Evolutionary conservation across 441 rosid genomes (phyloP).

Genomic region (Dalechampia spathulata): DNA sequence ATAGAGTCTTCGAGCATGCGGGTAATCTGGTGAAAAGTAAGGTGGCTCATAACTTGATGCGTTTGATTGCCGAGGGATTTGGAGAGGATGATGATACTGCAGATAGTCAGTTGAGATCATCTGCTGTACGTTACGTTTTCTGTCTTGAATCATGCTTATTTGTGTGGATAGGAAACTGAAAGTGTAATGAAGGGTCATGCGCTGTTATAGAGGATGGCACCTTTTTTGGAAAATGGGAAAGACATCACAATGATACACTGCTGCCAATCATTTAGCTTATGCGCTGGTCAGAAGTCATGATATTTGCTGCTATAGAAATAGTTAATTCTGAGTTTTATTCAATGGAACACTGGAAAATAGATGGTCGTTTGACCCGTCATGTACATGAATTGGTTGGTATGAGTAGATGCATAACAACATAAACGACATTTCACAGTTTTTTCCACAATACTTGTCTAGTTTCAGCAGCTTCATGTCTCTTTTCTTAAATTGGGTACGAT

Average conservation of each 20-base stretch:
- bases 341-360: background rate
- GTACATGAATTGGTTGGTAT: too few relatives aligned
- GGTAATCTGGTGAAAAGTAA: conserved; percentile 89
- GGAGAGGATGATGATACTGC: conserved; percentile 90
- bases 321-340: background rate
- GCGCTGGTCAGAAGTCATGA: background rate
- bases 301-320: background rate
- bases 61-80: conserved; percentile 93
- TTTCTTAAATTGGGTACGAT: too few relatives aligned
- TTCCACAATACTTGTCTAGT: too few relatives aligned
- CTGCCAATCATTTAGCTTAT: background rate
- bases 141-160: conserved; percentile 1
- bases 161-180: background rate
- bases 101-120: conserved; percentile 78
- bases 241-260: background rate
- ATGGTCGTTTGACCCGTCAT: too few relatives aligned
- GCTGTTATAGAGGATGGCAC: background rate
- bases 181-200: background rate
- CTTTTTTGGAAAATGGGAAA: background rate
- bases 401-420: too few relatives aligned
- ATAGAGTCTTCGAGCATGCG: conserved; percentile 96
- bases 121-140: conserved; percentile 63
- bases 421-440: too few relatives aligned
- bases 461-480: too few relatives aligned
- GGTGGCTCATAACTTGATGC: conserved; percentile 95